A percentile compares a stretch with the other conserved stretches of the same genome.
Conservation (phyloP, 1,284 basidiomycete species). For the Tilletia setariae region DNA sequence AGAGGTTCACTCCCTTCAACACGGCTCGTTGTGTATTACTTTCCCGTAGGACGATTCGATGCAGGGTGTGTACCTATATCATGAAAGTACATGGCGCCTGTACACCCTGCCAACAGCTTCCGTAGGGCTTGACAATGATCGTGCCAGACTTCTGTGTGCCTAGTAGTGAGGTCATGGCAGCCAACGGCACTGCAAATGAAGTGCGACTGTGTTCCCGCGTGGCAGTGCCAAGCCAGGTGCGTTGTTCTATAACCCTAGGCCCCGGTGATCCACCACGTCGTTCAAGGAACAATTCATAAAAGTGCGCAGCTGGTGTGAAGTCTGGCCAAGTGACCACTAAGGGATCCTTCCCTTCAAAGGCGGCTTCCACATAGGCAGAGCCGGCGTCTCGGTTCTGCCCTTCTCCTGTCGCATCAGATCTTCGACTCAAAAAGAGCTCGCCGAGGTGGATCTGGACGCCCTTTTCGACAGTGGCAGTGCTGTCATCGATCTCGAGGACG, state of each 20-base stretch:
- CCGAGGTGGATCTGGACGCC: background rate
- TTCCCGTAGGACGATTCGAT: too few species aligned
- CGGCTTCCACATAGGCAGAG: too few species aligned
- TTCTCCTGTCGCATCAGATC: background rate
- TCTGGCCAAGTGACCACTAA: constrained; percentile 21
- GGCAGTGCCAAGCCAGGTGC: constrained; percentile 10
- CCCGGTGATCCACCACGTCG: background rate
- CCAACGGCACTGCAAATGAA: background rate
- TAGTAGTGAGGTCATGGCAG: too few species aligned
- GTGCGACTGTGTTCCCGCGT: constrained; percentile 15
- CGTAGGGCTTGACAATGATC: too few species aligned
- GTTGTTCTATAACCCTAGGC: too few species aligned
- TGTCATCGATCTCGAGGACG: background rate
- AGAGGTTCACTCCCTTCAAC: too few species aligned
- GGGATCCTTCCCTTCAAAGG: background rate
- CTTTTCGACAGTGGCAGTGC: background rate
- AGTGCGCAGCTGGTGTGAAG: constrained; percentile 18
- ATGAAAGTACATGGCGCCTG: too few species aligned
- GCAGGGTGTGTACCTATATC: too few species aligned
- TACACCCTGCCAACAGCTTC: too few species aligned
- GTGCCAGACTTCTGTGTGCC: too few species aligned
- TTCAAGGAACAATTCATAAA: constrained; percentile 21
- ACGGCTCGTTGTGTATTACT: too few species aligned
- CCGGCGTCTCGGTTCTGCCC: background rate
- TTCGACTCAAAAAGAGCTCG: background rate